Evolutionary conservation across 176 grass and related monocot species (phyloP), one percentile per base, ranked within the genome.

Genomic region (Rhynchospora breviuscula): DNA sequence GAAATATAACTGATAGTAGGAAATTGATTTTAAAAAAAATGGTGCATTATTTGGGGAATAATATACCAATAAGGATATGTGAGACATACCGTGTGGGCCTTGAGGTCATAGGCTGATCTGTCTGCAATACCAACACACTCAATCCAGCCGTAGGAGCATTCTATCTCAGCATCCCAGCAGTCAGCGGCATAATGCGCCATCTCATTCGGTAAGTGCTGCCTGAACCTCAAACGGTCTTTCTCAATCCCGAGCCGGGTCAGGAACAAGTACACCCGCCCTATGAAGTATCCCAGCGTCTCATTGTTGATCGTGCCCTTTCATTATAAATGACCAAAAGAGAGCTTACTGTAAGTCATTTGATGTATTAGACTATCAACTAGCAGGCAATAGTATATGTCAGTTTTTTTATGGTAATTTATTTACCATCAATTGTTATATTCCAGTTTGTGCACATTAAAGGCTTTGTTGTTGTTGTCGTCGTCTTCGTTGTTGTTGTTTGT

Each of bases 61-160:
- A 46, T 70, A 17, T 45, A 15, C 33, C 8, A 45, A 70, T 10
- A 29, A 17, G 8, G 8, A 10, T 22, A 78, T 79, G 18, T 53
- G 14, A 78, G 48, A 59, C 86, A 73, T 92, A 94, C 95, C 62
- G 95, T 93, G 83, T 98, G 95, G 33, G 95, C 95, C 60, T 67
- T 80, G 80, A 98, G 75, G 67, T 98, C 95, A 82, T 93, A 93
- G 18, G 90, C 92, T 84, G 95, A 98, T 59, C 95, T 98, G 87
- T 98, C 95, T 87, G 95, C 95, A 88, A 98, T 98, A 81, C 95
- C 95, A 87, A 98, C 95, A 84, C 95, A 98, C 79, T 98, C 92
- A 59, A 97, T 97, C 95, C 95, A 97, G 21, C 95, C 95, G 84
- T 94, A 94, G 3, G 95, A 97, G 84, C 95, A 97, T 23, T 97